Base-by-base conservation (phyloP, 495 filamentous ascomycete species). In the Talaromyces ruber region DNA sequence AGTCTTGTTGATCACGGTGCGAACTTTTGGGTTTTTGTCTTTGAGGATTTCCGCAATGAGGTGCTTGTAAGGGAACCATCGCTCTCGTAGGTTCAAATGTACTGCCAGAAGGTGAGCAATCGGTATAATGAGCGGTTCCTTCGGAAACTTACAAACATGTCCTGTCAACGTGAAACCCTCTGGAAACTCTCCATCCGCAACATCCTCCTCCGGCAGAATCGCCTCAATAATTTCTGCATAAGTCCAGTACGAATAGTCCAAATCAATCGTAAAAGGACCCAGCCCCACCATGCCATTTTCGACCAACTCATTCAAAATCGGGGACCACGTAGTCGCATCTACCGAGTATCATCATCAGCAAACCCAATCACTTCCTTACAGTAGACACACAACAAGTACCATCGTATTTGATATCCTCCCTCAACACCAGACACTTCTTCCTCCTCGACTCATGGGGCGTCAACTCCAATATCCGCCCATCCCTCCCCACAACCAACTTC, bases 1-100 rank as follows among this genome's bases (percentile, higher is more conserved):
- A 56, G 87, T 83, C 68, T 99, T 99, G 79, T 97, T 96, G 77
- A 99, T 96, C 63, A 99, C 92, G 3, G 95, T 98, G 34, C 79
- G 79, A 63, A 96, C 82, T 2, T 76, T 76, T 4, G 81, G 78
- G 71, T 93, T 95, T 74, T 99, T 99, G 78, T 97, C 93, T 52
- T 89, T 75, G 16, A 98, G 72, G 18, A 98, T 85, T 65, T 90
- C 72, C 4, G 90, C 94, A 51, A 98, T 91, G 0, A 98, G 66
- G 61, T 87, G 68, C 71, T 92, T 94, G 74, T 95, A 95, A 3
- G 88, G 90, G 2, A 89, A 75, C 67, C 87, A 96, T 60, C 82
- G 78, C 12, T 89, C 84, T 22, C 90, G 86, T 24, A 99, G 88
- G 74, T 99, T 99, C 26, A 99, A 72, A 67, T 99, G 94, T 29